A percentile compares a stretch with the other conserved stretches of the same genome.
These are phyloP conservation scores for Colletotrichum melonis DNA, from an alignment of 2,329 filamentous ascomycete genomes.

Conservation along the genomic window DNA sequence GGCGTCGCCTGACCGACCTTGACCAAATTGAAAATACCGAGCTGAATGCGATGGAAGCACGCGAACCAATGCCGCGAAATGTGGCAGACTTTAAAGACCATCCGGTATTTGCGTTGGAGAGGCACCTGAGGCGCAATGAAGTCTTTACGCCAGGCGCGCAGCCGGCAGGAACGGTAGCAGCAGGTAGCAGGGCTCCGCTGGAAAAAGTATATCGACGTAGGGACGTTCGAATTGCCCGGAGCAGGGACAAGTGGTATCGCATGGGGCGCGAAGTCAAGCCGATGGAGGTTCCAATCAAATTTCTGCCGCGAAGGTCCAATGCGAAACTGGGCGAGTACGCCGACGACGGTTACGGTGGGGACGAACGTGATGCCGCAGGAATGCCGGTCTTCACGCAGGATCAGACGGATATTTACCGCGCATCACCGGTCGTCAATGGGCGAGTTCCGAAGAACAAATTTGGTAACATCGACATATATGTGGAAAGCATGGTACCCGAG, in stretches of 20 bases:
- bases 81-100: constrained; percentile 90
- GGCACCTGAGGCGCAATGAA: constrained; percentile 86
- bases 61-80: constrained; percentile 87
- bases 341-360: constrained; percentile 57
- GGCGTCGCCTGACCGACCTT: constrained; percentile 65
- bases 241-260: constrained; percentile 90
- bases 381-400: constrained; percentile 70
- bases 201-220: constrained; percentile 85
- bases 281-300: constrained; percentile 86
- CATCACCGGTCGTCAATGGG: constrained; percentile 81
- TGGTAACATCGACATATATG: constrained; percentile 94
- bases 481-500: constrained; percentile 87
- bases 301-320: constrained; percentile 64
- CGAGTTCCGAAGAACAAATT: constrained; percentile 90
- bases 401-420: constrained; percentile 78
- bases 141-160: constrained; percentile 78
- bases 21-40: constrained; percentile 89
- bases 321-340: constrained; percentile 38
- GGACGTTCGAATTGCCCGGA: constrained; percentile 83
- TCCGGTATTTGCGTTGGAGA: constrained; percentile 83
- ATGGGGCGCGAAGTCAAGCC: constrained; percentile 82
- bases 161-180: constrained; percentile 81
- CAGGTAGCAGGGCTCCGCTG: constrained; percentile 70
- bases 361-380: constrained; percentile 57
- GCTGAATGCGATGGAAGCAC: constrained; percentile 75